Evolutionary conservation across 306 rosid genomes (phyloP), one percentile per base, ranked within the genome.

Genomic region (Gleditsia sinensis): DNA sequence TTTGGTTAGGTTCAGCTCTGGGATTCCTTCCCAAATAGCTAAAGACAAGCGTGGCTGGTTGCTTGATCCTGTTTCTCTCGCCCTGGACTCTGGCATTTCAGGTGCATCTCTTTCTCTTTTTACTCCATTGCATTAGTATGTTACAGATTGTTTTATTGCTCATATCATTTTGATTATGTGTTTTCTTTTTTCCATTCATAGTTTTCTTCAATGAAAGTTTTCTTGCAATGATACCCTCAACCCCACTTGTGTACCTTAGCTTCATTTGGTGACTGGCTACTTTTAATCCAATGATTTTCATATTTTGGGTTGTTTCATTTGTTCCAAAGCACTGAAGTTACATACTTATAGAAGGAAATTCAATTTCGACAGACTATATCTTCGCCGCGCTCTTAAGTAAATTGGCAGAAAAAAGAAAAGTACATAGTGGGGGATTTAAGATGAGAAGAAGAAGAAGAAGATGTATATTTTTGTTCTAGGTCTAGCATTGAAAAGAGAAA

Each of bases 21-120:
- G 76, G 64, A 74, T 87, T 59, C 88, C 90, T 75, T 88, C 90
- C 60, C 69, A 9, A 32, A 79, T 88, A 42, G 80, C 87, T 0
- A 89, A 83, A 57, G 94, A 89, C 67, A 69, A 77, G 24, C 82
- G 94, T 37, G 94, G 91, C 23, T 89, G 94, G 94, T 42, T 85
- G 71, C 76, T 89, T 50, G 72, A 83, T 55, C 94, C 91, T 39
- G 27, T 89, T 14, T 77, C 90, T 13, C 81, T 89, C 19, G 90
- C 91, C 42, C 74, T 64, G 20, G 71, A 54, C 51, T 81, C 84
- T 64, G 68, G 78, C 69, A 67, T 89, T 77, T 56, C 62, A 16
- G 94, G 94, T 83, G 3, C 0, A 11, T 39, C 45, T n/a, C n/a
- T n/a, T n/a, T n/a, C n/a, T n/a, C n/a, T n/a, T n/a, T n/a, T n/a